A percentile compares a stretch with the other conserved stretches of the same genome.
Conservation (phyloP, 2,329 filamentous ascomycete genomes). For the Aspergillus neotritici region DNA sequence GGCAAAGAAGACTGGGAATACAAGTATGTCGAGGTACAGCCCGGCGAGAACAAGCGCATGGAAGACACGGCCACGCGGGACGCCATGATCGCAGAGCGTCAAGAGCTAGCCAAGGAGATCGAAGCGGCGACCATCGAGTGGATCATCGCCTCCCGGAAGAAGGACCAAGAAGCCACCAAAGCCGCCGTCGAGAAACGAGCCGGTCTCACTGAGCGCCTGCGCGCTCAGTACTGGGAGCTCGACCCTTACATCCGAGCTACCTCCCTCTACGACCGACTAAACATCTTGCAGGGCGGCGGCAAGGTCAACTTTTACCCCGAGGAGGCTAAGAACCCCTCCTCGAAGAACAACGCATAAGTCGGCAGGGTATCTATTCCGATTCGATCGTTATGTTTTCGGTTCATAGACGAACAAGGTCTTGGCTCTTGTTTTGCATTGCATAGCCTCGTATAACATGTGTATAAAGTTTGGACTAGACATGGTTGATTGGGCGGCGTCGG, state of each 20-base stretch:
- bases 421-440: constrained; percentile 1
- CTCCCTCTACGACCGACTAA: constrained; percentile 76
- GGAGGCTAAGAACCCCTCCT: constrained; percentile 6
- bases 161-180: constrained; percentile 41
- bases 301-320: constrained; percentile 64
- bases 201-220: constrained; percentile 58
- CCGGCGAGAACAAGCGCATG: constrained; percentile 72
- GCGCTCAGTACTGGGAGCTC: constrained; percentile 76
- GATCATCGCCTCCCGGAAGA: constrained; percentile 53
- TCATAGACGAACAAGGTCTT: constrained; percentile 1
- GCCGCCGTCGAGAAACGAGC: constrained; percentile 54
- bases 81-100: constrained; percentile 58
- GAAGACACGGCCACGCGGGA: constrained; percentile 60
- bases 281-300: constrained; percentile 63
- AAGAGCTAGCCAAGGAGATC: constrained; percentile 63
- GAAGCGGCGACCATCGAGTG: constrained; percentile 71
- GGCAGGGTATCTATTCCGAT: too few relatives aligned
- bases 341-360: too few relatives aligned
- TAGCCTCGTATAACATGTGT: not conserved
- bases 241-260: constrained; percentile 82
- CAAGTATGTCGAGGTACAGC: constrained; percentile 67
- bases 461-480: constrained; percentile 1
- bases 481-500: not conserved
- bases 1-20: constrained; percentile 83
- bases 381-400: not conserved